Conservation (phyloP, 768 basidiomycete species). For the Russula dissimulans region DNA sequence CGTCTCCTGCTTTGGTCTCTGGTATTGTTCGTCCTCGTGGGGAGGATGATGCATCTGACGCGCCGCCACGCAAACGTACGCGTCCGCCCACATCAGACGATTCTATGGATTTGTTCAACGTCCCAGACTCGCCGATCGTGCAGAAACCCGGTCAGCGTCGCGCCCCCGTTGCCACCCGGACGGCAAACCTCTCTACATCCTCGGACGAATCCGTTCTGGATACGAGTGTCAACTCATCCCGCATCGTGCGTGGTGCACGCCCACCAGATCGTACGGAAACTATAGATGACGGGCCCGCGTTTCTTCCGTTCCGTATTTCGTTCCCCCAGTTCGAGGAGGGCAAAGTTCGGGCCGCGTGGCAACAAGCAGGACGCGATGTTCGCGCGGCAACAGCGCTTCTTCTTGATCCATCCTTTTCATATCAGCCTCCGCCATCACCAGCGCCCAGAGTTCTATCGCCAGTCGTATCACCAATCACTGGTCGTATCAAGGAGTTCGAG, state of each 20-base stretch:
- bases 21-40: constrained; percentile 32
- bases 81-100: constrained; percentile 35
- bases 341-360: constrained; percentile 59
- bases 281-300: constrained; percentile 21
- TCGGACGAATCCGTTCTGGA: constrained; percentile 60
- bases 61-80: constrained; percentile 68
- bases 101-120: constrained; percentile 30
- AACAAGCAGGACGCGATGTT: constrained; percentile 49
- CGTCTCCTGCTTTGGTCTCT: constrained; percentile 40
- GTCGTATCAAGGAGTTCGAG: constrained; percentile 63
- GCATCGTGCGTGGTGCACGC: constrained; percentile 24
- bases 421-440: constrained; percentile 21
- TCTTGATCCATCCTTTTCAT: constrained; percentile 41
- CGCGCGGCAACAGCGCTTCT: constrained; percentile 51
- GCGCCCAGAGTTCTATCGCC: neutral
- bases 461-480: constrained; percentile 33
- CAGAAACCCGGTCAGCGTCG: constrained; percentile 44
- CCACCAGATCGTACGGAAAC: constrained; percentile 15
- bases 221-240: constrained; percentile 25
- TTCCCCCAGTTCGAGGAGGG: constrained; percentile 40
- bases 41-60: constrained; percentile 33
- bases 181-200: constrained; percentile 39
- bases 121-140: constrained; percentile 51
- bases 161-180: constrained; percentile 28
- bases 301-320: constrained; percentile 56